Base-by-base conservation (phyloP, 139 green algal genomes). In the Closterium sp. region DNA sequence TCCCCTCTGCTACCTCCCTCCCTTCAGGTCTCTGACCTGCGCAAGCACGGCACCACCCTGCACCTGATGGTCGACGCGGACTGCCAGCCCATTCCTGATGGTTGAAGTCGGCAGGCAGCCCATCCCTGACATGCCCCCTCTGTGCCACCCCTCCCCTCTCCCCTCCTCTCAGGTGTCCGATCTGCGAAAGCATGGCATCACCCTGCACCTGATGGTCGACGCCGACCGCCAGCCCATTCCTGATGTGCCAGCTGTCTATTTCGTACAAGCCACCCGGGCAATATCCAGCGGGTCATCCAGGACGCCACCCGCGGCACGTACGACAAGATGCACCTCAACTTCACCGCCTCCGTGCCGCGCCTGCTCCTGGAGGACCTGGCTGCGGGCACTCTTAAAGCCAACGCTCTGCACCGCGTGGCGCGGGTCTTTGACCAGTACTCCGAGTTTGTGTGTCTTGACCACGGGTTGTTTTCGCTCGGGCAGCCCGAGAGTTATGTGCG, bases 191-290 rank as follows among this genome's bases (percentile, higher is more conserved):
- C 96, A 98, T 89, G 98, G 98, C 89, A 96, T 99, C 33, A 99
- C 98, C 28, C 95, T 99, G 88, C 96, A 99, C 91, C 93, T 99
- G 23, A 90, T 96, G 85, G 89, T 99, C 23, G 97, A 99, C 31
- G 35, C 92, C 0, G 97, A 98, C 0, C 95, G 98, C 23, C 96
- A 99, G 94, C 85, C 96, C 55, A 99, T 99, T 84, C 95, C 97
- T 0, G 98, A 99, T 83, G 97, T 98, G n/a, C 97, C 98, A 33
- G 98, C 97, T 0, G 94, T 99, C 0, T 99, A 99, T 92, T 97
- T 99, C 84, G 94, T 99, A n/a, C 92, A 96, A 36, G 95, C 97
- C 25, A 97, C 90, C 84, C 93, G 32, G 81, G 90, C 12, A 97
- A 97, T 36, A 91, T 98, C 31, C 34, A 96, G 33, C 94, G 95